Conservation (phyloP, 164 flowering plant species). For the Tetrastigma voinierianum region DNA sequence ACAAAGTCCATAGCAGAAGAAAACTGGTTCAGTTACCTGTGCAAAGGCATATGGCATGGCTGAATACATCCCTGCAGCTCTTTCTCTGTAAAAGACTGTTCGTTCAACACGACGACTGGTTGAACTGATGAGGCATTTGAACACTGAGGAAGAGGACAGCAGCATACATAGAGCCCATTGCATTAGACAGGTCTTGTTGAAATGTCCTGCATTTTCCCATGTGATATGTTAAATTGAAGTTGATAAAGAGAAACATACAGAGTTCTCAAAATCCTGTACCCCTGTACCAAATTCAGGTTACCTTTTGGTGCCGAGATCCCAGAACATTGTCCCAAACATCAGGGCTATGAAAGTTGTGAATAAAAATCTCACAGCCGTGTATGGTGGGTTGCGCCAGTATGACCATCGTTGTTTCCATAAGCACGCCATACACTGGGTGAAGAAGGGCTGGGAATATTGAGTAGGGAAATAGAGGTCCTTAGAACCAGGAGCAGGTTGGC, state of each 20-base stretch:
- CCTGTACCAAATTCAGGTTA: slow-evolving; percentile 1
- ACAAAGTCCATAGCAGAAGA: no score
- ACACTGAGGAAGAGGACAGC: slow-evolving; percentile 22
- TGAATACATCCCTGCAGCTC: slow-evolving; percentile 26
- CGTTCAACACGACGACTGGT: slow-evolving; percentile 22
- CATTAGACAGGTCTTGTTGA: slow-evolving; percentile 11
- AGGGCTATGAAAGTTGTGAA: slow-evolving; percentile 48
- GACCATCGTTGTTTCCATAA: slow-evolving; percentile 53
- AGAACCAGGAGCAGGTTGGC: slow-evolving; percentile 38
- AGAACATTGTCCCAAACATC: slow-evolving; percentile 51
- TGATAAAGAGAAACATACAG: no score
- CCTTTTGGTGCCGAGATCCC: slow-evolving; percentile 41
- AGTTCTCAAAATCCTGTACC: no score
- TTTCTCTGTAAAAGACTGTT: slow-evolving; percentile 24
- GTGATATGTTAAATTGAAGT: no score
- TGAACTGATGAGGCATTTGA: slow-evolving; percentile 17
- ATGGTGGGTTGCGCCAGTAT: slow-evolving; percentile 57
- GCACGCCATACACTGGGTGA: slow-evolving; percentile 51
- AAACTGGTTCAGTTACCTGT: slow-evolving; percentile 2
- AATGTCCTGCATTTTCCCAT: not conserved
- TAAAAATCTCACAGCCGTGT: slow-evolving; percentile 48
- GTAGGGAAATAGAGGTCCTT: slow-evolving; percentile 46
- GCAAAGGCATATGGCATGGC: slow-evolving; percentile 24
- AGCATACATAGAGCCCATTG: slow-evolving; percentile 23
- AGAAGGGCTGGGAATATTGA: slow-evolving; percentile 43